phyloP scores from a whole-genome alignment of 2,329 filamentous ascomycete genomes.

The Fusarium foetens region DNA sequence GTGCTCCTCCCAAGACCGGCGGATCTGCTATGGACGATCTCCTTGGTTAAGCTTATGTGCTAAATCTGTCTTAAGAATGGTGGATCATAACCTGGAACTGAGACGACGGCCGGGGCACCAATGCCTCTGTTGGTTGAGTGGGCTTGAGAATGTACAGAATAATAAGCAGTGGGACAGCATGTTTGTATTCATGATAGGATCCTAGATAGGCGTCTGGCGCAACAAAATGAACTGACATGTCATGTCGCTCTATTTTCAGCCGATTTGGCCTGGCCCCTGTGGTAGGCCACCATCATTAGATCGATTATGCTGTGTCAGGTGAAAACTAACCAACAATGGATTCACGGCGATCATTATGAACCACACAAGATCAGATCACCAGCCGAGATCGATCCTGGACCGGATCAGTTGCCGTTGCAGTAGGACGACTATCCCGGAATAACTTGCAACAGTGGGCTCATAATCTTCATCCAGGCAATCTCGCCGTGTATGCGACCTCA shows the following conservation, averaged over 20 bases:
- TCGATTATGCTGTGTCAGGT: constrained; percentile 32
- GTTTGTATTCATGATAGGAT: constrained; percentile 50
- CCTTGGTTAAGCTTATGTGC: constrained; percentile 52
- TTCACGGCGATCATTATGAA: constrained; percentile 13
- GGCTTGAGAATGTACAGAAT: constrained; percentile 38
- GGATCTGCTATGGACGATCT: constrained; percentile 60
- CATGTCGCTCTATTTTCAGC: constrained; percentile 40
- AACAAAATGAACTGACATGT: constrained; percentile 52
- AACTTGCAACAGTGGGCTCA: constrained; percentile 22
- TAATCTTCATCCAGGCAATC: constrained; percentile 37
- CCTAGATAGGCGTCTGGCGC: constrained; percentile 57
- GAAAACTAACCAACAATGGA: constrained; percentile 9
- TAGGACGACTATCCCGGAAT: constrained; percentile 21
- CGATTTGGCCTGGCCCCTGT: background rate
- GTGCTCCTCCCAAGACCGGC: constrained; percentile 44
- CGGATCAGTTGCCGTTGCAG: constrained; percentile 14
- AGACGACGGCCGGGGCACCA: constrained; percentile 14
- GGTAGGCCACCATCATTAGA: constrained; percentile 23
- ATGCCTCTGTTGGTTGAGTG: constrained; percentile 5
- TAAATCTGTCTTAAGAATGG: constrained; percentile 6
- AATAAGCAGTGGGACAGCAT: constrained; percentile 40
- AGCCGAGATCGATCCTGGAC: constrained; percentile 12
- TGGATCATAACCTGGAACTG: constrained; percentile 31
- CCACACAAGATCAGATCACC: constrained; percentile 2
- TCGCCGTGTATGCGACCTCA: constrained; percentile 45